Evolutionary conservation across 1,284 basidiomycete species (phyloP), one percentile per base, ranked within the genome.

Genomic region (Boletus subluridellus): DNA sequence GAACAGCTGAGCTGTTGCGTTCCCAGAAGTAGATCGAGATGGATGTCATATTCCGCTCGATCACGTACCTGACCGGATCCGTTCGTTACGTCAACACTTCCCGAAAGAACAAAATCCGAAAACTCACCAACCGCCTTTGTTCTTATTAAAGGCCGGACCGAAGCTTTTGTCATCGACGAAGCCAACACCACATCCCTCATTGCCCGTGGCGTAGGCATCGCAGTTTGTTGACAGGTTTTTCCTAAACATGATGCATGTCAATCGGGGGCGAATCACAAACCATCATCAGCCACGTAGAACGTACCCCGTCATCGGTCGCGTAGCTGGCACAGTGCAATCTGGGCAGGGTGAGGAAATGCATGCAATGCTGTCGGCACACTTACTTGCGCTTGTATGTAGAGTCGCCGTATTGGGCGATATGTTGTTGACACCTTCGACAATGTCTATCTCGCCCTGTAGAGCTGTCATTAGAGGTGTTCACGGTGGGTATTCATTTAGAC

Each of bases 351-450:
- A 60, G 47, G 5, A 37, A 32, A 4, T 14, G 37, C 34, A 46
- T 1, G 12, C 7, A 1, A 48, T 24, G 4, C 5, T 15, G 14
- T 38, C 17, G 0, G 12, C 17, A 3, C 14, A 55, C 67, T 41
- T 35, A 64, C 69, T 48, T 26, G 55, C 42, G 57, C 73, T 76
- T 0, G 87, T 87, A 69, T 91, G 89, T 14, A 92, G 71, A 12
- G 84, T 86, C 3, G 79, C 77, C 54, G 76, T 74, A 66, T 90
- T 83, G 11, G 82, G 77, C 0, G 73, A 68, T 62, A 78, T 73
- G 63, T 81, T 79, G 64, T 89, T 87, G 34, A 87, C 81, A 17
- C 82, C 86, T 71, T 90, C 87, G 37, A 89, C 59, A 53, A 89
- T 85, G 68, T 89, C 87, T 38, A 87, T 77, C 69, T 89, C 83